A percentile compares a stretch with the other conserved stretches of the same genome.
These are phyloP conservation scores for Cylindricascospora bacillispora DNA, from an alignment of 1,139 yeast genomes.

Conservation along the genomic window DNA sequence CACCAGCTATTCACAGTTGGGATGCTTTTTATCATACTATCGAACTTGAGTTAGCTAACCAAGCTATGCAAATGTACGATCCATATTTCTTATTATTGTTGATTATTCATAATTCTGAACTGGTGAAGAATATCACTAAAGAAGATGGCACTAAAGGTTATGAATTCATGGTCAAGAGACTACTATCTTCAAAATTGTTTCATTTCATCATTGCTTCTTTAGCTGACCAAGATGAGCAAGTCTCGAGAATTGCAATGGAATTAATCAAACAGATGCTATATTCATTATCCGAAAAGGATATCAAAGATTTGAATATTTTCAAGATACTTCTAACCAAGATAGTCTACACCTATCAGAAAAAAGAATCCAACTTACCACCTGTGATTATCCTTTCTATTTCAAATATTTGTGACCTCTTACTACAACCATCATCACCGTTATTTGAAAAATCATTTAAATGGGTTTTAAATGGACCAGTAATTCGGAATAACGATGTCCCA, in stretches of 20 bases:
- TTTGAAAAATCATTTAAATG: constrained; percentile 58
- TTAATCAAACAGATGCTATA: constrained; percentile 35
- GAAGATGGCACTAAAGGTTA: constrained; percentile 23
- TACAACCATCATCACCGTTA: constrained; percentile 57
- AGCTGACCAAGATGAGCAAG: constrained; percentile 39
- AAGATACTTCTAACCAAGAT: constrained; percentile 51
- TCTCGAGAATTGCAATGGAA: constrained; percentile 35
- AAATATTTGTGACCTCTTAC: constrained; percentile 41
- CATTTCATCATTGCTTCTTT: constrained; percentile 45
- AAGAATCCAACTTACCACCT: constrained; percentile 26
- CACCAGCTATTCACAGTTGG: constrained; percentile 6
- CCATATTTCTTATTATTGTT: constrained; percentile 47
- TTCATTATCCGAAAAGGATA: constrained; percentile 26
- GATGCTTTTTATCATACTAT: constrained; percentile 20
- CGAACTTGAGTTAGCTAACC: constrained; percentile 3
- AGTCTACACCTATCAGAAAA: constrained; percentile 32
- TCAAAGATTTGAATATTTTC: constrained; percentile 48
- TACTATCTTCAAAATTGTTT: constrained; percentile 48
- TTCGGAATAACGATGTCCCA: constrained; percentile 52
- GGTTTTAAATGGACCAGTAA: constrained; percentile 34
- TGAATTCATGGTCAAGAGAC: constrained; percentile 40
- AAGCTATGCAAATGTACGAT: constrained; percentile 34
- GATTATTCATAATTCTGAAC: constrained; percentile 48
- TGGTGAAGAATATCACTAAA: constrained; percentile 29
- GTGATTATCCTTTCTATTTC: constrained; percentile 38